Evolutionary conservation across 2,329 filamentous ascomycete genomes (phyloP).

Genomic region (Colletotrichum musae): DNA sequence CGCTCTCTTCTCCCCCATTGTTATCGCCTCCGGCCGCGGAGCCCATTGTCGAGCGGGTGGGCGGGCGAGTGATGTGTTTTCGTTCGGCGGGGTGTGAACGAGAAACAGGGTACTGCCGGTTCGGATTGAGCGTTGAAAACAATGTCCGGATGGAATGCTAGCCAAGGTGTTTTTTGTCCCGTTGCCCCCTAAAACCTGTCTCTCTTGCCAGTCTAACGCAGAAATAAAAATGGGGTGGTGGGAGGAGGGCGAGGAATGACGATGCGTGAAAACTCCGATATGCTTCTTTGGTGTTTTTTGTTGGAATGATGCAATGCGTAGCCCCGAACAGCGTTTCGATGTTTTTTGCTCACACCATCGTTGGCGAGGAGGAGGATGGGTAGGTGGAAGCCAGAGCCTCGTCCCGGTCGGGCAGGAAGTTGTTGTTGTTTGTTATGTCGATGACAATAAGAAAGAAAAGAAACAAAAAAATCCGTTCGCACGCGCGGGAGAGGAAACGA

Average conservation of each 20-base stretch:
- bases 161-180: neutral
- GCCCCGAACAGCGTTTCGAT: constrained; percentile 25
- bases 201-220: constrained; percentile 9
- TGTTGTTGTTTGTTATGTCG: constrained; percentile 8
- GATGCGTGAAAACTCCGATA: neutral
- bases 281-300: constrained; percentile 11
- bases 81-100: constrained; percentile 17
- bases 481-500: too few species aligned
- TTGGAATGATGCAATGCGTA: constrained; percentile 22
- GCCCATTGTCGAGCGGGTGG: constrained; percentile 38
- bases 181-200: neutral
- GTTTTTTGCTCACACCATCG: constrained; percentile 32
- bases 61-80: neutral
- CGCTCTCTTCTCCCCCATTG: constrained; percentile 30
- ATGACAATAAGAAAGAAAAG: too few species aligned
- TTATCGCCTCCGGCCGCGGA: constrained; percentile 36
- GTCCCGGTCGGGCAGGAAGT: neutral
- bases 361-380: constrained; percentile 6
- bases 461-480: too few species aligned
- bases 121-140: constrained; percentile 28
- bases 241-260: neutral
- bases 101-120: constrained; percentile 37
- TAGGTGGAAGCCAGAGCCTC: constrained; percentile 7
- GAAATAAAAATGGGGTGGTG: constrained; percentile 11
- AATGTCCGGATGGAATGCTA: constrained; percentile 32